Evolutionary conservation across 2,329 filamentous ascomycete genomes (phyloP), one percentile per base, ranked within the genome.

Genomic region (Talaromyces islandicus): DNA sequence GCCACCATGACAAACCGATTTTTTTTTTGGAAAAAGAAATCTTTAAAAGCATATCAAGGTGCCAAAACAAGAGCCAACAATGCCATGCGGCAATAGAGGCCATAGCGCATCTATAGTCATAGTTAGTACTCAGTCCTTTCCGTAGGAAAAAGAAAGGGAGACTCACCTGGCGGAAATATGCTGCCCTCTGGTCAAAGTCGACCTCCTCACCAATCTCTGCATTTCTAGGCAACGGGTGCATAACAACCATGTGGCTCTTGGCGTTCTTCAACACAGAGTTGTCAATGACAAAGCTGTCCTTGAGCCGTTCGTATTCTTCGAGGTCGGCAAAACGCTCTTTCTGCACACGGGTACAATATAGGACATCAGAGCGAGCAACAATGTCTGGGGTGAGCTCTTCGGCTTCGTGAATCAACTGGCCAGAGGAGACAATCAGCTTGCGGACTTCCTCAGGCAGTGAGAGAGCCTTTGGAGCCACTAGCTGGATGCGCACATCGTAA

Each of bases 131-230:
- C 59, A 30, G 38, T 32, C 50, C 52, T 55, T 38, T 32, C 17
- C 19, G 19, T 46, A 24, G 1, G 25, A 24, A 51, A 43, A 58
- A 46, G 52, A 9, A 58, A 46, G 52, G 10, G 60, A 19, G 63
- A 84, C 90, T 86, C 79, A 96, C 93, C 89, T 99, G 94, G 89
- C 94, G 87, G 80, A 99, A 99, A 81, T 99, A 99, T 59, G 94
- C 93, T 61, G 94, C 94, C 68, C 94, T 82, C 74, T 95, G 91
- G 79, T 99, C 94, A 79, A 95, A 96, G 77, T 99, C 94, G 54
- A 99, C 92, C 80, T 99, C 94, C 78, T 95, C 91, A 35, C 88
- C 87, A 72, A 99, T 88, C 83, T 99, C 94, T 66, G 89, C 87
- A 71, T 97, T 97, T 70, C 94, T 85, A 46, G 94, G 94, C 70